Evolutionary conservation across 2,329 filamentous ascomycete genomes (phyloP).

Genomic region (Hymenoscyphus infarciens): DNA sequence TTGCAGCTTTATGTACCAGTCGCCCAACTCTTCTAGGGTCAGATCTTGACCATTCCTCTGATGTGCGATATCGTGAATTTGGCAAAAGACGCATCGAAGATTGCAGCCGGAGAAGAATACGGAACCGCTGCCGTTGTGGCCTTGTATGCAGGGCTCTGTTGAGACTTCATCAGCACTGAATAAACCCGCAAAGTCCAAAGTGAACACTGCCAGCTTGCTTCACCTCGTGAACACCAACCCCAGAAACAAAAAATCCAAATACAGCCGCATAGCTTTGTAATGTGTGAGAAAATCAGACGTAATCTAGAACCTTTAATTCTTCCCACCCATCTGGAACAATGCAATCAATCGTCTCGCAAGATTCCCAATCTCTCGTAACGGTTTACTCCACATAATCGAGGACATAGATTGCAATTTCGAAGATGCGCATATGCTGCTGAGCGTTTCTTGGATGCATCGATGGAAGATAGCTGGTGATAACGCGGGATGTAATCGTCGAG

Average conservation of each 20-base stretch:
- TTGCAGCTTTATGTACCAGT: constrained; percentile 82
- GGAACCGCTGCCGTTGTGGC: constrained; percentile 73
- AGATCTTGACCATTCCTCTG: constrained; percentile 77
- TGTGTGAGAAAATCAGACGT: too few species aligned
- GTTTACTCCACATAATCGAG: constrained; percentile 73
- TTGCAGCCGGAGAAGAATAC: constrained; percentile 59
- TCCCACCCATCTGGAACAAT: too few species aligned
- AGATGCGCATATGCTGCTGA: constrained; percentile 72
- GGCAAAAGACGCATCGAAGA: constrained; percentile 64
- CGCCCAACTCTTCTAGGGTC: constrained; percentile 71
- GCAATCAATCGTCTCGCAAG: too few species aligned
- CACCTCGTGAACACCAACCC: too few species aligned
- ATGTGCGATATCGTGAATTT: constrained; percentile 82
- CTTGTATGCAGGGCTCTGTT: constrained; percentile 72
- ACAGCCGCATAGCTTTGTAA: too few species aligned
- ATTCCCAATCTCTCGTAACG: constrained; percentile 78
- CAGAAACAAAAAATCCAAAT: too few species aligned
- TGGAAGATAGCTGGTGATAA: constrained; percentile 64
- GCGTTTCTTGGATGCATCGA: constrained; percentile 70
- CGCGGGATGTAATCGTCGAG: constrained; percentile 71
- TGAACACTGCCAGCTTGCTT: too few species aligned
- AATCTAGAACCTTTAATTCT: too few species aligned
- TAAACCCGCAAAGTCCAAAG: not conserved
- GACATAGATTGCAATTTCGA: constrained; percentile 76
- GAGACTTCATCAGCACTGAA: constrained; percentile 6